Base-by-base conservation (phyloP, 1,284 basidiomycete genomes). In the Taiwanofungus camphoratus region DNA sequence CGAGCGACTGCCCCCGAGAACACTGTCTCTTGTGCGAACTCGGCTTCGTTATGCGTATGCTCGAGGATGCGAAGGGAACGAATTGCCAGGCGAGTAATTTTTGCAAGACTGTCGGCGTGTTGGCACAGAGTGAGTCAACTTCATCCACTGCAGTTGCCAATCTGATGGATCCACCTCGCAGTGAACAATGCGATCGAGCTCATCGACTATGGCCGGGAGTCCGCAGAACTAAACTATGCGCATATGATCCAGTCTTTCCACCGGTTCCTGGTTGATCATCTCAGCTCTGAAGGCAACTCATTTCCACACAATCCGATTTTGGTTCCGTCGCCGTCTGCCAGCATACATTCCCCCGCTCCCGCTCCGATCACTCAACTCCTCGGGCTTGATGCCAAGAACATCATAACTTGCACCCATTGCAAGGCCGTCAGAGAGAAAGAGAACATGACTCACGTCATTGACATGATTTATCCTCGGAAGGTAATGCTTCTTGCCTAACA, bases 1-100 rank as follows among this genome's bases (percentile, higher is more conserved):
- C 87, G 1, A 86, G 85, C 2, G 79, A 87, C 44, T 99, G 95
- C 60, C 76, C 77, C 18, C 77, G 84, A 49, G 93, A 97, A 55
- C 85, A 95, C 60, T 99, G 96, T 61, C 69, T 99, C 8, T 68
- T 98, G 1, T 99, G 96, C 60, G 96, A 99, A 64, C 74, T 96
- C 8, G 96, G 96, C 2, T 99, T 99, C 62, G 78, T 96, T 26
- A 87, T 87, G 52, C 79, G 92, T 26, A 99, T 97, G 94, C 74
- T 99, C 20, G 90, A 95, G 61, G 93, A 98, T 58, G 96, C 95
- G 0, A 76, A 74, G 39, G 96, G 95, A 1, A 91, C 79, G 15
- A 98, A 99, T 57, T 98, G 95, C 58, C 96, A 98, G 62, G 84
- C 93, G 4, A 92, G 86, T 60, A 99, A 99, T 64, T 97, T 98